Evolutionary conservation across 2,329 filamentous ascomycete genomes (phyloP), one percentile per base, ranked within the genome.

Genomic region (Didymella lethalis): DNA sequence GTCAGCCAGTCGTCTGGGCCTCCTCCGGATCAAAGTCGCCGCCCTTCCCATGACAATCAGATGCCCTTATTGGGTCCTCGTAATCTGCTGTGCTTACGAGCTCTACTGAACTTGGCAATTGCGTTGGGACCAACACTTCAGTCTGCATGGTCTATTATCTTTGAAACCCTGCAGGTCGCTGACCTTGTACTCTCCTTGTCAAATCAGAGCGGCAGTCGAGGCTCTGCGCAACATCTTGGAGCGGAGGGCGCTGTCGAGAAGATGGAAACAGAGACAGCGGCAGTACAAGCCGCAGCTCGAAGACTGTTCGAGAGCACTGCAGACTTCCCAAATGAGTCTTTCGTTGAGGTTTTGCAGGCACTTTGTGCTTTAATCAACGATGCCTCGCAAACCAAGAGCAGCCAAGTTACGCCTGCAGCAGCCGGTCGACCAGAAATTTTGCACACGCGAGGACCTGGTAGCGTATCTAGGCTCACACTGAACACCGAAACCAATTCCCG

Each of bases 71-170:
- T 98, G 8, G 97, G 92, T 64, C 94, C 93, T 2, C 86, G 95
- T 7, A 98, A 99, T 71, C 81, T 99, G 4, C 82, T 98, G 1
- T 99, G 95, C 69, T 81, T 99, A 43, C 84, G 96, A 70, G 95
- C 95, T 29, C 82, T 99, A 16, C 80, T 99, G n/a, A 99, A 99
- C 67, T 80, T 99, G 3, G 95, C 95, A 2, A 99, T 98, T 69
- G 95, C 95, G 2, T 80, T 99, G 1, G 95, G 95, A 0, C 93
- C 95, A 3, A 97, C 92, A 0, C 82, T 99, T 0, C 88, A 90
- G 34, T 83, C 85, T 14, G 91, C 94, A 0, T 99, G 96, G 91
- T 88, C 88, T 1, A 98, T 99, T 57, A 83, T 99, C 16, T 84
- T 99, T 1, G 93, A 96, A 70, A 96, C 93, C 0, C 80, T 99